phyloP scores from a whole-genome alignment of 2,329 filamentous ascomycete genomes.

The Cladosporium phlei region DNA sequence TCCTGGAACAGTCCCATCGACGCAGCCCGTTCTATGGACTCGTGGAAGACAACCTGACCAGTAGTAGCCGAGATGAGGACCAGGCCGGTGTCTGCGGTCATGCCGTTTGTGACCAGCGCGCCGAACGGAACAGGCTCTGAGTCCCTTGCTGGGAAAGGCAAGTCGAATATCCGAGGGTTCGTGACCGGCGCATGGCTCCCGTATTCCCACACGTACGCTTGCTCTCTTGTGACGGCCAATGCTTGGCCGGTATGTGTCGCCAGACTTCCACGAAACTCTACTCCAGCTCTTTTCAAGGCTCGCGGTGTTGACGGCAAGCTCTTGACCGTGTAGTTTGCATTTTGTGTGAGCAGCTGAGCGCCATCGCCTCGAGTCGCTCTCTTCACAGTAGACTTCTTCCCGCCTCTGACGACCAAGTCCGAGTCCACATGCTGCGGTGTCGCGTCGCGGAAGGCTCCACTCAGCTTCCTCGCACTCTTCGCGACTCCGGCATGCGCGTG shows the following conservation, averaged over 20 bases:
- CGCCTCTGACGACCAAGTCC: slow-evolving; percentile 21
- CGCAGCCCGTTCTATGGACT: slow-evolving; percentile 84
- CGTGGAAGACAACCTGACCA: slow-evolving; percentile 90
- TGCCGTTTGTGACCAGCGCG: slow-evolving; percentile 72
- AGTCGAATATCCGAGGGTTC: slow-evolving; percentile 73
- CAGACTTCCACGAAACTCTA: slow-evolving; percentile 48
- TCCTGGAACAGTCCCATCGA: slow-evolving; percentile 79
- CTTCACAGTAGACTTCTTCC: slow-evolving; percentile 25
- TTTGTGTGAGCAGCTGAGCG: slow-evolving; percentile 59
- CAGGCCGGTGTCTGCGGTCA: slow-evolving; percentile 75
- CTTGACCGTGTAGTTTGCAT: slow-evolving; percentile 77
- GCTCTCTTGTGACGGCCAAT: slow-evolving; percentile 71
- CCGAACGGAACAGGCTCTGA: slow-evolving; percentile 75
- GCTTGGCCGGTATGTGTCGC: slow-evolving; percentile 40
- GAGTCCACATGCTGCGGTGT: slow-evolving; percentile 13
- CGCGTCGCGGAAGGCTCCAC: slow-evolving; percentile 8
- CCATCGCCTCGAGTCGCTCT: slow-evolving; percentile 27
- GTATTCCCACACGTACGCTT: slow-evolving; percentile 90
- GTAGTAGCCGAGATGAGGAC: slow-evolving; percentile 78
- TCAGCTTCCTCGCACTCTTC: slow-evolving; percentile 12
- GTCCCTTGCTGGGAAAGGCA: slow-evolving; percentile 66
- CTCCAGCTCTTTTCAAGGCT: slow-evolving; percentile 58
- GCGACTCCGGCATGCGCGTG: slow-evolving; percentile 12
- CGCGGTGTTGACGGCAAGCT: slow-evolving; percentile 80
- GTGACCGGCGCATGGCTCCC: slow-evolving; percentile 57